phyloP scores from a whole-genome alignment of 2,329 filamentous ascomycete genomes.

The Sphaerostilbella broomeana region DNA sequence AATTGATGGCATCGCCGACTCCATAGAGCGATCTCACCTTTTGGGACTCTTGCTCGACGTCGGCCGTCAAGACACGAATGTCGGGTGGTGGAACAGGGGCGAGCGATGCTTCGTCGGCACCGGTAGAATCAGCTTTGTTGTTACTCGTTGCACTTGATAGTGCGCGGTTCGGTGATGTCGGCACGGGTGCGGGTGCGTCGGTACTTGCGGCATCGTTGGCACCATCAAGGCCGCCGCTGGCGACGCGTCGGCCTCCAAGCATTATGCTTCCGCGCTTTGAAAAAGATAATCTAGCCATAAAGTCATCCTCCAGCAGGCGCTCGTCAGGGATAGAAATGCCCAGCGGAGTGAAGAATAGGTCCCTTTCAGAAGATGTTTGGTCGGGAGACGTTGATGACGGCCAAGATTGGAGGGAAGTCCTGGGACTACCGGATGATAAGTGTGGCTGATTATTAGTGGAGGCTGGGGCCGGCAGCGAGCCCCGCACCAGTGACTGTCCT shows the following conservation, averaged over 20 bases:
- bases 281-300: slow-evolving; percentile 50
- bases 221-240: slow-evolving; percentile 9
- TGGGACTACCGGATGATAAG: slow-evolving; percentile 4
- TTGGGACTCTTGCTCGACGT: slow-evolving; percentile 57
- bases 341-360: slow-evolving; percentile 43
- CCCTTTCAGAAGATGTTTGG: slow-evolving; percentile 23
- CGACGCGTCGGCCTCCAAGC: slow-evolving; percentile 42
- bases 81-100: slow-evolving; percentile 31
- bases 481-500: slow-evolving; percentile 20
- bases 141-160: slow-evolving; percentile 5
- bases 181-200: slow-evolving; percentile 6
- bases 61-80: slow-evolving; percentile 47
- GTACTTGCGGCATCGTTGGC: slow-evolving; percentile 16
- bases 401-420: slow-evolving; percentile 6
- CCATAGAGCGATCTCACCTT: slow-evolving; percentile 62
- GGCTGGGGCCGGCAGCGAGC: slow-evolving; percentile 18
- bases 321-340: slow-evolving; percentile 51
- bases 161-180: slow-evolving; percentile 6
- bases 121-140: slow-evolving; percentile 4
- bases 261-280: slow-evolving; percentile 59
- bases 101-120: neutral
- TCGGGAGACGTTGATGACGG: slow-evolving; percentile 15
- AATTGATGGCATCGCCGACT: slow-evolving; percentile 45
- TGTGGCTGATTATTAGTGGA: slow-evolving; percentile 16
- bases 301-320: slow-evolving; percentile 51